Evolutionary conservation across 129 eudicot genomes (phyloP).

Genomic region (Chrysanthemum lavandulifolium): DNA sequence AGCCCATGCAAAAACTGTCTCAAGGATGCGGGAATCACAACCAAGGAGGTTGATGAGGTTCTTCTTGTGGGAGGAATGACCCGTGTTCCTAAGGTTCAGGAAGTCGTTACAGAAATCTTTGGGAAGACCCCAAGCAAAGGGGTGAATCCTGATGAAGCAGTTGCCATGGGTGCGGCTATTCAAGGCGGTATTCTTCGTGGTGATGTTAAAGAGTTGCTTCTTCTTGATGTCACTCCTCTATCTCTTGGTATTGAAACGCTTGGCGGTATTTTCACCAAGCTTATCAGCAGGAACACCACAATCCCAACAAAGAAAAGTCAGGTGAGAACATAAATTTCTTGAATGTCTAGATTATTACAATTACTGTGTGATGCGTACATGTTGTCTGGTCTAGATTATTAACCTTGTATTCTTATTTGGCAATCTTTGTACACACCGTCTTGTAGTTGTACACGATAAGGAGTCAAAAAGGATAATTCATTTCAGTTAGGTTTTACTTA

Average conservation of each 20-base stretch:
- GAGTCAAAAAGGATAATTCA: too few species aligned
- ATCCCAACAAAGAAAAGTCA: slow-evolving; percentile 91
- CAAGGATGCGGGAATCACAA: slow-evolving; percentile 71
- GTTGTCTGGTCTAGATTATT: too few species aligned
- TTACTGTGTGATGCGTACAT: too few species aligned
- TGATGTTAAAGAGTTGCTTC: slow-evolving; percentile 87
- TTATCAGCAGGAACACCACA: slow-evolving; percentile 81
- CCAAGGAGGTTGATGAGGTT: slow-evolving; percentile 76
- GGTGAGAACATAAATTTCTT: slow-evolving; percentile 30
- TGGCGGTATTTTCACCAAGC: slow-evolving; percentile 80
- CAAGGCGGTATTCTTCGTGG: slow-evolving; percentile 91
- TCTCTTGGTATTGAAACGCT: slow-evolving; percentile 91
- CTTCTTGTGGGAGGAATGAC: slow-evolving; percentile 98
- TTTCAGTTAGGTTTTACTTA: too few species aligned
- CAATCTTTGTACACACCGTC: too few species aligned
- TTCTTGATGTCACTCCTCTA: slow-evolving; percentile 79
- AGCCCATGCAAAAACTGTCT: slow-evolving; percentile 70
- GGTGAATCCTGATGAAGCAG: slow-evolving; percentile 92
- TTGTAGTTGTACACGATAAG: too few species aligned
- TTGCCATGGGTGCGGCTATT: slow-evolving; percentile 94
- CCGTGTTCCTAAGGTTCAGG: slow-evolving; percentile 89
- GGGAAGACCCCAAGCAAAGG: slow-evolving; percentile 92
- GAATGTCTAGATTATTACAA: neutral
- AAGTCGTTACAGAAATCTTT: slow-evolving; percentile 63
- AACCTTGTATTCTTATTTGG: too few species aligned